Percentiles rank a stretch among this genome's conserved stretches.
Conservation (phyloP, 768 basidiomycete species). For the Collybiopsis confluens region DNA sequence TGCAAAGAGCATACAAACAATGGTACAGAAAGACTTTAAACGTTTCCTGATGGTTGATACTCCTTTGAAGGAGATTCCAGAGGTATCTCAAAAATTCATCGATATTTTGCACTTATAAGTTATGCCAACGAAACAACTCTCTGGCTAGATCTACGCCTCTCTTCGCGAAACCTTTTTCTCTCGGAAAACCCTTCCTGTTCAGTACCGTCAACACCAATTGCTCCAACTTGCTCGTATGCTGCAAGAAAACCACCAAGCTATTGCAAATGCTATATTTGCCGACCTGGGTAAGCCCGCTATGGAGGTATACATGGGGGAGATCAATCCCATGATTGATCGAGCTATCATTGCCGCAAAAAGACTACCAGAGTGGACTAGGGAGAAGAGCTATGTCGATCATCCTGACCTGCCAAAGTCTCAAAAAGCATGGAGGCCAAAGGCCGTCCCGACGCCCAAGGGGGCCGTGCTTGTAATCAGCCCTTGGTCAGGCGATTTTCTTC, state of each 20-base stretch:
- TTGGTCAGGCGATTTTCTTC: slow-evolving; percentile 4
- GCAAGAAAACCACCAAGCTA: slow-evolving; percentile 16
- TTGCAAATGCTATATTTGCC: slow-evolving; percentile 12
- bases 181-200: slow-evolving; percentile 17
- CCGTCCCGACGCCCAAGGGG: slow-evolving; percentile 20
- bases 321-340: slow-evolving; percentile 11
- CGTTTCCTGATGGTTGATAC: not conserved
- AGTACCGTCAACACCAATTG: slow-evolving; percentile 22
- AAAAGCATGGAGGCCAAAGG: slow-evolving; percentile 16
- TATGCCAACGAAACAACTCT: not conserved
- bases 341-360: slow-evolving; percentile 15
- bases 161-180: slow-evolving; percentile 16
- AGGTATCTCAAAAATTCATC: not conserved
- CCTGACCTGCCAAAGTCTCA: slow-evolving; percentile 9
- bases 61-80: not conserved
- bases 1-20: too few relatives aligned
- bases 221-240: slow-evolving; percentile 19
- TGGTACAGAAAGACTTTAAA: too few relatives aligned
- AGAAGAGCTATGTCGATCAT: slow-evolving; percentile 12
- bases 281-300: slow-evolving; percentile 19
- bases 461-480: slow-evolving; percentile 15
- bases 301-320: slow-evolving; percentile 17
- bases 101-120: not conserved
- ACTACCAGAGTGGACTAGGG: slow-evolving; percentile 19
- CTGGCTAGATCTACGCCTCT: slow-evolving; percentile 9